Evolutionary conservation across 805 yeast species (phyloP).

Genomic region (Hanseniaspora mollemarum): DNA sequence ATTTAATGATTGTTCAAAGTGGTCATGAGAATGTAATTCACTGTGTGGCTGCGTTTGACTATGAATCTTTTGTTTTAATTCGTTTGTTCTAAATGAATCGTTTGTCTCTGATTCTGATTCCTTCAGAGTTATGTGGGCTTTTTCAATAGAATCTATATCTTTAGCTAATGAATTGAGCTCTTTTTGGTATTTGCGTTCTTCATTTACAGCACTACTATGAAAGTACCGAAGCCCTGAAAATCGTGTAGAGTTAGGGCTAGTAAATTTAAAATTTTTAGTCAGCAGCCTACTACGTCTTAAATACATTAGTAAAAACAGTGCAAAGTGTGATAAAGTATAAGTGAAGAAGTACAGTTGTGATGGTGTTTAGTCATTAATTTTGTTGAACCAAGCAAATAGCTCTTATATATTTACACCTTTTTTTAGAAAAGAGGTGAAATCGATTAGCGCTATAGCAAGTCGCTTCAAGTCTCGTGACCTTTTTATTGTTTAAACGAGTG

Average conservation of each 20-base stretch:
- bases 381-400: too few relatives aligned
- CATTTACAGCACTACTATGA: not conserved
- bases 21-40: constrained; percentile 28
- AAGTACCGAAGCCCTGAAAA: not conserved
- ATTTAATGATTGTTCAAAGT: constrained; percentile 28
- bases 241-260: not conserved
- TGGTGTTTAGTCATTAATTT: too few relatives aligned
- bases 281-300: not conserved
- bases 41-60: too few relatives aligned
- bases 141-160: constrained; percentile 20
- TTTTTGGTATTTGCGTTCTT: not conserved
- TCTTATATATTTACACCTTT: too few relatives aligned
- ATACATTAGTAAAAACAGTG: too few relatives aligned
- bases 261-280: not conserved
- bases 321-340: too few relatives aligned
- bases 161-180: not conserved
- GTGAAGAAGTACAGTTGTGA: too few relatives aligned
- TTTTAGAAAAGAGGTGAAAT: too few relatives aligned
- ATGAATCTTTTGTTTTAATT: constrained; percentile 27
- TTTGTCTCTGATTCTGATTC: constrained; percentile 36
- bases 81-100: constrained; percentile 31
- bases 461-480: too few relatives aligned
- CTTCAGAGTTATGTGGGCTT: constrained; percentile 34
- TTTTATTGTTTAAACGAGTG: too few relatives aligned
- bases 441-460: too few relatives aligned